Percentiles rank a stretch among this genome's conserved stretches.
Conservation (phyloP, 1,284 basidiomycete genomes). For the Trichosporon sp. region DNA sequence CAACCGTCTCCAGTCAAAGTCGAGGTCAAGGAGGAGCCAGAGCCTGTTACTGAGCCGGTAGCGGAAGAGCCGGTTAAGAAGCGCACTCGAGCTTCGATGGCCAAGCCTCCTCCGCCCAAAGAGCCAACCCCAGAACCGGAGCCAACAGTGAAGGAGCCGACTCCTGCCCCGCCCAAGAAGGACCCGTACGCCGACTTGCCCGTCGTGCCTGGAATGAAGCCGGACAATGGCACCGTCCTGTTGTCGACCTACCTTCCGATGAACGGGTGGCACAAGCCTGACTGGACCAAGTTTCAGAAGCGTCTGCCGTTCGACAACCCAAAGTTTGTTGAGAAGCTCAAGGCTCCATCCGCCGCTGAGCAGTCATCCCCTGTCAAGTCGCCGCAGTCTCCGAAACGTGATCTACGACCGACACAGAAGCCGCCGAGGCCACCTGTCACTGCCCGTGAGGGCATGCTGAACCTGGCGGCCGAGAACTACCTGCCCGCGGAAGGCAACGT, state of each 20-base stretch:
- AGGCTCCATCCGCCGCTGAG: not conserved
- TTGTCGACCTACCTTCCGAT: constrained; percentile 35
- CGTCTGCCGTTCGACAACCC: constrained; percentile 38
- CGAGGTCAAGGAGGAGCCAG: not conserved
- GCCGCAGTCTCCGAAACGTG: constrained; percentile 8
- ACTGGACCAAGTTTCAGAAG: constrained; percentile 30
- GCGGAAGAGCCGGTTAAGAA: constrained; percentile 11
- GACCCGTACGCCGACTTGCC: constrained; percentile 20
- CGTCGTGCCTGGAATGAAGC: constrained; percentile 28
- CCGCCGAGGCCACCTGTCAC: not conserved
- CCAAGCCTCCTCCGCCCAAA: constrained; percentile 5
- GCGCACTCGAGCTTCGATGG: constrained; percentile 19
- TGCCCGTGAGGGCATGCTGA: constrained; percentile 24
- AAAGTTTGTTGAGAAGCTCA: constrained; percentile 21
- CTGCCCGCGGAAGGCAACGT: constrained; percentile 27
- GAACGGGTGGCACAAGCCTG: constrained; percentile 28
- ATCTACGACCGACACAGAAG: constrained; percentile 2
- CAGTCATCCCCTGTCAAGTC: not conserved
- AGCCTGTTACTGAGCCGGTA: not conserved
- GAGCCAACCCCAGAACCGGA: constrained; percentile 13
- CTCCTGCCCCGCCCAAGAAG: constrained; percentile 8
- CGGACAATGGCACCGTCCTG: constrained; percentile 33
- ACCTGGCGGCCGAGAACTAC: constrained; percentile 35
- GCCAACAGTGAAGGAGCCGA: constrained; percentile 3
- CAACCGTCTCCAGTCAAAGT: not conserved